phyloP scores from a whole-genome alignment of 129 eudicot genomes.

The Scalesia atractyloides region DNA sequence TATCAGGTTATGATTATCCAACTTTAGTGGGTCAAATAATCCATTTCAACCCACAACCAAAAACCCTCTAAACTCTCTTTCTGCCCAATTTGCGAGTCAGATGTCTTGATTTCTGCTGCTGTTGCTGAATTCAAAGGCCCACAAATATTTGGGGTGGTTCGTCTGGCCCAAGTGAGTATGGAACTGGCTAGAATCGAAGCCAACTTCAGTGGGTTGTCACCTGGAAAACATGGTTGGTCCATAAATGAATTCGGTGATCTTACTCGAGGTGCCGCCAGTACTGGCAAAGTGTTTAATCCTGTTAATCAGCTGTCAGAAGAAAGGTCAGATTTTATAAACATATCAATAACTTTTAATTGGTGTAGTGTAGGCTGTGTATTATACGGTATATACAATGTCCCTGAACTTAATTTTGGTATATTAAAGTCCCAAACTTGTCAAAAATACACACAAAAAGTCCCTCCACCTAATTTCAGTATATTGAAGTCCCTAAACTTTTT shows the following conservation, averaged over 20 bases:
- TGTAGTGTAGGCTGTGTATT: not conserved
- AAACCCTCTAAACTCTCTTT: not conserved
- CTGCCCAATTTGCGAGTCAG: slow-evolving; percentile 39
- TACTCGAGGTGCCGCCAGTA: slow-evolving; percentile 85
- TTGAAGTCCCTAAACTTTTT: not conserved
- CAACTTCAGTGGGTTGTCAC: slow-evolving; percentile 83
- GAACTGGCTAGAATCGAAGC: slow-evolving; percentile 93
- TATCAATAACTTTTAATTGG: not conserved
- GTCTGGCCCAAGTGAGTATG: slow-evolving; percentile 90
- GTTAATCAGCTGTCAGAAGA: slow-evolving; percentile 36
- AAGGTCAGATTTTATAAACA: slow-evolving; percentile 42
- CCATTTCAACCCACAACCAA: not conserved
- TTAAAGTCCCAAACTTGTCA: no score
- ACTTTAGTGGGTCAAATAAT: not conserved
- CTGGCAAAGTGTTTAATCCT: slow-evolving; percentile 77
- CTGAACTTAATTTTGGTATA: no score
- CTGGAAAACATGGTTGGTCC: slow-evolving; percentile 90
- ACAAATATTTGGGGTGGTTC: slow-evolving; percentile 79
- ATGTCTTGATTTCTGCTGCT: slow-evolving; percentile 85
- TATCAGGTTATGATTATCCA: no score
- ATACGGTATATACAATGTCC: not conserved
- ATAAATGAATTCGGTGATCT: slow-evolving; percentile 90
- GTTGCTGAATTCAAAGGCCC: slow-evolving; percentile 98
- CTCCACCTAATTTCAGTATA: not conserved
- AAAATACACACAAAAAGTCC: not conserved